Evolutionary conservation across 169 alveolate genomes (phyloP), one percentile per base, ranked within the genome.

Genomic region (Hepatocystis sp.): DNA sequence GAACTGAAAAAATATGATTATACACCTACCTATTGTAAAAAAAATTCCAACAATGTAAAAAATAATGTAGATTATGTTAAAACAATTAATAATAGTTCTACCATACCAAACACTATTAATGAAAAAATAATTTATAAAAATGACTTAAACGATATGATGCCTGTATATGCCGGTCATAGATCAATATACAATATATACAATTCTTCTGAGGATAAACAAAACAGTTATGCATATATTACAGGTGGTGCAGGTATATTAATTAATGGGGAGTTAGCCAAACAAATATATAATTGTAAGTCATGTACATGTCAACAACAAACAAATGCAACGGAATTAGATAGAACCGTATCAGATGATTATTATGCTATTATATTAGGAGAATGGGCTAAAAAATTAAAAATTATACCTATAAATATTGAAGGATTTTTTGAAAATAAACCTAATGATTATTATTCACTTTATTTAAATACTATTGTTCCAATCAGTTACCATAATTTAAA

Each of bases 171-270:
- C 11, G 89, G 89, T 10, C 34, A 64, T 15, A 61, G 89, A 39
- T n/a, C n/a, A n/a, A n/a, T n/a, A n/a, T 42, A 60, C 28, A 19
- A 66, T 1, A 36, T 36, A 7, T 19, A 53, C 60, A 49, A 51
- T 42, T 47, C 66, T 11, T 56, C 44, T n/a, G 19, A 13, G 7
- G 32, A 21, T 32, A 10, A 30, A 13, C 32, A 13, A 8, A 25
- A 46, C 17, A 10, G 3, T 52, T 39, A 30, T 55, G 19, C 39
- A 53, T 81, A 61, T 34, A n/a, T 64, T 19, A 34, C 89, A 0
- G 89, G 84, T 0, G 78, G 66, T 4, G 84, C 89, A 0, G 89
- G 89, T 19, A 81, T 81, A 15, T 32, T 81, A 53, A 53, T 81
- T 11, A 81, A 81, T 34, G 89, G 30, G 10, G 84, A 64, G 40